These are phyloP conservation scores for Pyrenochaeta sp. DNA, from an alignment of 2,329 filamentous ascomycete species.

Conservation along the genomic window DNA sequence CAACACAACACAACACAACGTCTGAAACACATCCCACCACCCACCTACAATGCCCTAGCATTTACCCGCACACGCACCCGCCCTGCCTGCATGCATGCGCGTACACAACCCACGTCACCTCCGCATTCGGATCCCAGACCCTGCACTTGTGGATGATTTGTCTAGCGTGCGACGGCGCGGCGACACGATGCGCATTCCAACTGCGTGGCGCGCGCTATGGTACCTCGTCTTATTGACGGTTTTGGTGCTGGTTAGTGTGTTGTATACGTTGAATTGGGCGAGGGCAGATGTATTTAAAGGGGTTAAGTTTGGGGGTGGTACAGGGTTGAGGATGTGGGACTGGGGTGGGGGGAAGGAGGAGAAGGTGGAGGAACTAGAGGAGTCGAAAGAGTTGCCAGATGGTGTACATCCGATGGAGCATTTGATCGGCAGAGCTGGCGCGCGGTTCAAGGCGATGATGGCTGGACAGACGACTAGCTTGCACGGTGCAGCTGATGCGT, in stretches of 20 bases:
- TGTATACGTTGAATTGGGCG: slow-evolving; percentile 10
- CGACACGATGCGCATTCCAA: slow-evolving; percentile 2
- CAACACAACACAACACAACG: background rate
- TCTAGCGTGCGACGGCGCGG: background rate
- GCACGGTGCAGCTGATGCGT: slow-evolving; percentile 52
- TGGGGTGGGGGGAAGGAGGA: background rate
- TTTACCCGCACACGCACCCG: slow-evolving; percentile 8
- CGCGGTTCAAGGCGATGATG: slow-evolving; percentile 38
- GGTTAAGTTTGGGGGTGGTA: background rate
- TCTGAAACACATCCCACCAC: slow-evolving; percentile 5
- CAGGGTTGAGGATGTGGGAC: background rate
- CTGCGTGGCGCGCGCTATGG: slow-evolving; percentile 25
- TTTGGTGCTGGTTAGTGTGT: slow-evolving; percentile 13
- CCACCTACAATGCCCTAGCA: background rate
- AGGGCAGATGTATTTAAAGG: background rate
- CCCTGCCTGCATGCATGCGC: slow-evolving; percentile 1
- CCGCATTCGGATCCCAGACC: slow-evolving; percentile 2
- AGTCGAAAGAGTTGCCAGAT: background rate
- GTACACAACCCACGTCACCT: slow-evolving; percentile 11
- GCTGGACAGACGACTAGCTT: slow-evolving; percentile 50
- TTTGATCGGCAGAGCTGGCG: slow-evolving; percentile 46
- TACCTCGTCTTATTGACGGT: slow-evolving; percentile 17
- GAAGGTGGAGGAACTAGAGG: background rate
- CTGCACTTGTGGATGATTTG: background rate
- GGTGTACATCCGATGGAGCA: slow-evolving; percentile 49